phyloP scores from a whole-genome alignment of 495 filamentous ascomycete species.

The Neurospora sp. region DNA sequence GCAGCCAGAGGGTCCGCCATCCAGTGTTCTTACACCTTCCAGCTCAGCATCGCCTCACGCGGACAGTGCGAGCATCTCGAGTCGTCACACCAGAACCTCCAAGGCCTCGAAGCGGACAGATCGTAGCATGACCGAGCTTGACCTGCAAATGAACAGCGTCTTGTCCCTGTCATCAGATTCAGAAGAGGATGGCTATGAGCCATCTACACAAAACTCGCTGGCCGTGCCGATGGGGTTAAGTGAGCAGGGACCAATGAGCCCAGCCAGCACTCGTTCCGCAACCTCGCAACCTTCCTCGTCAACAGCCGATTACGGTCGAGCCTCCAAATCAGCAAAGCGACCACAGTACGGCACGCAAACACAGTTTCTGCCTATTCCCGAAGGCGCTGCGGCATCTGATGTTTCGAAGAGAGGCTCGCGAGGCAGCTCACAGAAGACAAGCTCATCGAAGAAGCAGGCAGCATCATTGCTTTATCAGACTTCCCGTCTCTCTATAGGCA shows the following conservation, averaged over 20 bases:
- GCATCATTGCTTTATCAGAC: constrained; percentile 2
- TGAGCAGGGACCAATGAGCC: constrained; percentile 14
- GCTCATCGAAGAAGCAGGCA: constrained; percentile 2
- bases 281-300: constrained; percentile 10
- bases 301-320: background rate
- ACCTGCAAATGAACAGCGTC: constrained; percentile 36
- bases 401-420: constrained; percentile 8
- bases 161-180: constrained; percentile 40
- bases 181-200: constrained; percentile 28
- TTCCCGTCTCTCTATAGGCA: constrained; percentile 9
- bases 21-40: constrained; percentile 3
- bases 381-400: background rate
- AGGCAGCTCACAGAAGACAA: constrained; percentile 11
- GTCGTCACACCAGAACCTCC: constrained; percentile 39
- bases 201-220: constrained; percentile 16
- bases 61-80: constrained; percentile 37
- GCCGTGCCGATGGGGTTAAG: constrained; percentile 16
- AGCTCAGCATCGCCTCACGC: constrained; percentile 19
- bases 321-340: constrained; percentile 12
- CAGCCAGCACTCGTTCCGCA: constrained; percentile 18
- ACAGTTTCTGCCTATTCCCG: constrained; percentile 13
- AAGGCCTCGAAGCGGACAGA: constrained; percentile 36
- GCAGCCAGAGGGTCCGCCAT: constrained; percentile 5
- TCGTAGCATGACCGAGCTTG: constrained; percentile 29
- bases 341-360: constrained; percentile 14